Conservation (phyloP, 371 early-diverging fungal species). For the Apophysomyces ossiformis region DNA sequence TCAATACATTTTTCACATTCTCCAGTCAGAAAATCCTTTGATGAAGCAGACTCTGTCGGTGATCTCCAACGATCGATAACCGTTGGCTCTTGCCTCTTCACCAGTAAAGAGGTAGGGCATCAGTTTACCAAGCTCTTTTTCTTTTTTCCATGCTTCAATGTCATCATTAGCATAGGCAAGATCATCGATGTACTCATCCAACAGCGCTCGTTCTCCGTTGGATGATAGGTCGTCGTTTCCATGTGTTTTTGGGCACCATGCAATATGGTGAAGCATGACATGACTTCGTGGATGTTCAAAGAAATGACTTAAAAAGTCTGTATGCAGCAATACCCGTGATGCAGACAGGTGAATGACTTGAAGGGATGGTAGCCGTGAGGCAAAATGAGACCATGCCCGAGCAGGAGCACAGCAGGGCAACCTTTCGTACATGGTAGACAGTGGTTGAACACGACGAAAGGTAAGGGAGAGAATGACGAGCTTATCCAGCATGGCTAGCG, state of each 20-base stretch:
- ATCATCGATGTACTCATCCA: slow-evolving; percentile 18
- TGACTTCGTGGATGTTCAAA: slow-evolving; percentile 20
- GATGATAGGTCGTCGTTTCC: neutral
- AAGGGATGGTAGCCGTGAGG: slow-evolving; percentile 25
- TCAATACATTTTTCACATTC: neutral
- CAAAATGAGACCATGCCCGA: slow-evolving; percentile 35
- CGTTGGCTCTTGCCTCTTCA: slow-evolving; percentile 30
- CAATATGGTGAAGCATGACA: slow-evolving; percentile 46
- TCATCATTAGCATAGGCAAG: slow-evolving; percentile 13
- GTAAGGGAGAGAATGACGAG: slow-evolving; percentile 42
- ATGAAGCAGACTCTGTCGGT: slow-evolving; percentile 44
- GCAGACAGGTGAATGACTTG: slow-evolving; percentile 41
- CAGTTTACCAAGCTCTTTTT: neutral
- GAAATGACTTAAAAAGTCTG: slow-evolving; percentile 34
- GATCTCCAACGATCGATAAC: slow-evolving; percentile 36
- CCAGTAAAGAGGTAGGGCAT: slow-evolving; percentile 19
- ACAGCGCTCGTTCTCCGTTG: neutral
- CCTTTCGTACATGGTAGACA: slow-evolving; percentile 26
- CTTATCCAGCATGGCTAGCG: slow-evolving; percentile 21
- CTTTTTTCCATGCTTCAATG: slow-evolving; percentile 20
- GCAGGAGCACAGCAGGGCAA: slow-evolving; percentile 44
- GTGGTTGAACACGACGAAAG: slow-evolving; percentile 34
- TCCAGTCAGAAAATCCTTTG: slow-evolving; percentile 38
- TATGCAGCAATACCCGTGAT: slow-evolving; percentile 22
- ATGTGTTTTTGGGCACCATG: slow-evolving; percentile 13